These are phyloP conservation scores for Penicillium maclennaniae DNA, from an alignment of 495 filamentous ascomycete genomes.

Conservation along the genomic window DNA sequence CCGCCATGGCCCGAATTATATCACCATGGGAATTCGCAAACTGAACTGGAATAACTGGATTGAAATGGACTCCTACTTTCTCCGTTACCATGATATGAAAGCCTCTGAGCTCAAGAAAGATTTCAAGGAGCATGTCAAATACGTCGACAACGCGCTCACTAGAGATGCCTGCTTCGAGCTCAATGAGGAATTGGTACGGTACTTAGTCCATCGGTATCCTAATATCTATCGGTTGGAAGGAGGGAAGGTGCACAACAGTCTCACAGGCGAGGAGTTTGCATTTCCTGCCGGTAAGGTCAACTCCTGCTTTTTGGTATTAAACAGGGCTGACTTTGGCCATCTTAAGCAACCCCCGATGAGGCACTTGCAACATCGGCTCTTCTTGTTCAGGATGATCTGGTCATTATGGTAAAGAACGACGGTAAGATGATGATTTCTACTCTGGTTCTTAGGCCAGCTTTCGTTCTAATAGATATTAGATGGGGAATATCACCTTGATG, in stretches of 20 bases:
- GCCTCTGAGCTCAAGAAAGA: constrained; percentile 48
- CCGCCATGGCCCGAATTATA: constrained; percentile 61
- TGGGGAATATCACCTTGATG: constrained; percentile 69
- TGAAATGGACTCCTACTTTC: constrained; percentile 69
- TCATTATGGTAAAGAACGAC: constrained; percentile 67
- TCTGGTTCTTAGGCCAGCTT: too few relatives aligned
- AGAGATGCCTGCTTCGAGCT: constrained; percentile 63
- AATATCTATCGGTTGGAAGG: constrained; percentile 53
- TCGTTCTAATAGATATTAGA: constrained; percentile 22
- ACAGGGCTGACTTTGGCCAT: too few relatives aligned
- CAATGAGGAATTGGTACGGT: constrained; percentile 62
- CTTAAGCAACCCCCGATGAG: constrained; percentile 26
- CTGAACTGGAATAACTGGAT: constrained; percentile 71
- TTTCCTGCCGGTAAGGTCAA: constrained; percentile 52
- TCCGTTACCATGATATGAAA: constrained; percentile 64
- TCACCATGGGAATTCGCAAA: constrained; percentile 74
- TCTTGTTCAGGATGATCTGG: constrained; percentile 70
- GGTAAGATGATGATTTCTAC: constrained; percentile 16
- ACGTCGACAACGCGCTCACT: constrained; percentile 41
- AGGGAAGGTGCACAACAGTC: constrained; percentile 58
- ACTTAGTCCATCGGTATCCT: constrained; percentile 67
- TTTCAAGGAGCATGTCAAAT: constrained; percentile 17
- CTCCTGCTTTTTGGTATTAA: background rate
- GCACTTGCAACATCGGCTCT: constrained; percentile 66
- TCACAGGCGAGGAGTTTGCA: constrained; percentile 62